These are phyloP conservation scores for Penicillium desertorum DNA, from an alignment of 495 filamentous ascomycete genomes.

Conservation along the genomic window DNA sequence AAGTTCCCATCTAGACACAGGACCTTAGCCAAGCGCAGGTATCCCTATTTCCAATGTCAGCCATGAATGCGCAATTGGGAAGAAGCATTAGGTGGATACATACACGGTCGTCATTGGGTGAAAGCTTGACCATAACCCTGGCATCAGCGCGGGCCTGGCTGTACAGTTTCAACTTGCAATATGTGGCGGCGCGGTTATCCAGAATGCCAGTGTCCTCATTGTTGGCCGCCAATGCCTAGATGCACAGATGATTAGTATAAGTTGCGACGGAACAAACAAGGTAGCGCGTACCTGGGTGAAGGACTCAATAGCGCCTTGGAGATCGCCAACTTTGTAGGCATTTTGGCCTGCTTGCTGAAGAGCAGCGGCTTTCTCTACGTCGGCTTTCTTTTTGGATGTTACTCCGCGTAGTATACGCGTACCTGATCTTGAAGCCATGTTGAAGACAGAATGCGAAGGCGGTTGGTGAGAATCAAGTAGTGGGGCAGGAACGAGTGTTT, in stretches of 20 bases:
- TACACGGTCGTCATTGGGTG: constrained; percentile 51
- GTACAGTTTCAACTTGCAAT: constrained; percentile 57
- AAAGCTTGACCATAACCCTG: constrained; percentile 55
- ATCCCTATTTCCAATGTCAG: constrained; percentile 46
- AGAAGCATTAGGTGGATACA: neutral
- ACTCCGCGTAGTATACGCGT: neutral
- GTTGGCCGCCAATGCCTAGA: constrained; percentile 39
- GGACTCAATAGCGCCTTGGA: constrained; percentile 40
- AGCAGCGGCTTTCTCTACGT: constrained; percentile 10
- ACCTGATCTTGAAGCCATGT: constrained; percentile 4
- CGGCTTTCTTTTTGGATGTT: neutral
- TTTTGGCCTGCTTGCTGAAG: constrained; percentile 41
- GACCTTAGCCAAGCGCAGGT: constrained; percentile 63
- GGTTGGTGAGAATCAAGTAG: constrained; percentile 1
- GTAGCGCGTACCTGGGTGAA: constrained; percentile 42
- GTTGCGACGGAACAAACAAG: neutral
- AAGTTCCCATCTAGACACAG: constrained; percentile 55
- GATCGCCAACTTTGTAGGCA: constrained; percentile 42
- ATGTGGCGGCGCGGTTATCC: constrained; percentile 61
- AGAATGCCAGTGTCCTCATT: constrained; percentile 46
- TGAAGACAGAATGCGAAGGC: neutral
- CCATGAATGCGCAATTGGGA: too few species aligned
- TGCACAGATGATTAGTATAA: neutral
- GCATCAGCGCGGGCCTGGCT: constrained; percentile 58
- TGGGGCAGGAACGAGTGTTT: neutral